Percentiles rank a stretch among this genome's conserved stretches.
These are phyloP conservation scores for Fusarium brevicatenulatum DNA, from an alignment of 2,329 filamentous ascomycete species.

Conservation along the genomic window DNA sequence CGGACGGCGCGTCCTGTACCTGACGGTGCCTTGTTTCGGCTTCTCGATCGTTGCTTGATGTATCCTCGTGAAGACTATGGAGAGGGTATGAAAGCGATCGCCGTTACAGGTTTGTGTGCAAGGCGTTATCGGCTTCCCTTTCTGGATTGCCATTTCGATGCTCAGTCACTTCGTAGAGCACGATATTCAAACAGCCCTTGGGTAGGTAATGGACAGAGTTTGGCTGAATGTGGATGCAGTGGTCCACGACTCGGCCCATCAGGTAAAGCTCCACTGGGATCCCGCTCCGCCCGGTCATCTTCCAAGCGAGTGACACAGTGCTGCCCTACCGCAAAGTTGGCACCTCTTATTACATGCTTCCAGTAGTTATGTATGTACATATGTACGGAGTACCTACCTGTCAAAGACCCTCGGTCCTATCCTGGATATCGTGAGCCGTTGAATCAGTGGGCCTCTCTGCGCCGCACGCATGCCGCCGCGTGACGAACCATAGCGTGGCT, in stretches of 20 bases:
- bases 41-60: slow-evolving; percentile 19
- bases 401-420: slow-evolving; percentile 22
- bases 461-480: slow-evolving; percentile 43
- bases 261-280: slow-evolving; percentile 18
- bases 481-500: slow-evolving; percentile 41
- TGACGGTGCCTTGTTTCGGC: slow-evolving; percentile 33
- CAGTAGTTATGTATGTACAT: neutral
- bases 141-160: slow-evolving; percentile 26
- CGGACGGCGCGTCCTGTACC: slow-evolving; percentile 28
- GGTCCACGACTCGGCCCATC: slow-evolving; percentile 35
- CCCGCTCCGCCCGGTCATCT: slow-evolving; percentile 24
- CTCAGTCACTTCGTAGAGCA: slow-evolving; percentile 2
- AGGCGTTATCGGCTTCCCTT: slow-evolving; percentile 22
- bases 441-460: slow-evolving; percentile 40
- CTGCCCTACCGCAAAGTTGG: slow-evolving; percentile 29
- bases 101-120: slow-evolving; percentile 32
- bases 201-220: slow-evolving; percentile 3
- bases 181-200: slow-evolving; percentile 14
- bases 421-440: slow-evolving; percentile 39
- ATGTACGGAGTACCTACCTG: neutral
- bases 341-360: neutral
- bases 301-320: slow-evolving; percentile 38
- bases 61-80: slow-evolving; percentile 7
- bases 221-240: slow-evolving; percentile 20
- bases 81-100: slow-evolving; percentile 17